phyloP scores from a whole-genome alignment of 2,329 filamentous ascomycete species.

The Grosmannia serpens region DNA sequence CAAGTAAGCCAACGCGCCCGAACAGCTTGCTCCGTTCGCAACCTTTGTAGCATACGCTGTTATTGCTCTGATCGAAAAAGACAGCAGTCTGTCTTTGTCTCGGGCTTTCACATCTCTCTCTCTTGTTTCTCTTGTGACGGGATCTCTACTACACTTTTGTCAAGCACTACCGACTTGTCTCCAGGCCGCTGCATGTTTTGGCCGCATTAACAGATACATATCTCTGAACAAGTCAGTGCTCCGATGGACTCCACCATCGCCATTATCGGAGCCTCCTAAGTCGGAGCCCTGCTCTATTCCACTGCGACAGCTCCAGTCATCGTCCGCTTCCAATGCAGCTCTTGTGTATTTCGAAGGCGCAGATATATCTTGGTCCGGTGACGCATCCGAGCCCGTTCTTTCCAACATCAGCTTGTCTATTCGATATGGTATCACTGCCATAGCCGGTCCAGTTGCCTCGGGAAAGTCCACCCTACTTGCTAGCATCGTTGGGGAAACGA shows the following conservation, averaged over 20 bases:
- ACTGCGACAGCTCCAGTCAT: background rate
- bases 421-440: background rate
- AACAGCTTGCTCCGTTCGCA: background rate
- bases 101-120: background rate
- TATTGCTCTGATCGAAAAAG: background rate
- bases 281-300: background rate
- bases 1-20: background rate
- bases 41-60: background rate
- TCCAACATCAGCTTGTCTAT: background rate
- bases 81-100: background rate
- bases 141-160: background rate
- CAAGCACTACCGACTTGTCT: background rate
- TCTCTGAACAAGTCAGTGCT: background rate
- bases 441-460: background rate
- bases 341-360: background rate
- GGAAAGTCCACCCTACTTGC: background rate
- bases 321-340: background rate
- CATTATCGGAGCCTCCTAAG: background rate
- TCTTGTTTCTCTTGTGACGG: background rate
- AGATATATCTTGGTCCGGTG: background rate
- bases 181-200: background rate
- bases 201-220: background rate
- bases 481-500: background rate
- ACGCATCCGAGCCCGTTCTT: background rate
- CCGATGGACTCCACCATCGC: background rate